phyloP scores from a whole-genome alignment of 2,329 filamentous ascomycete species.

The Thielaviopsis punctulata region DNA sequence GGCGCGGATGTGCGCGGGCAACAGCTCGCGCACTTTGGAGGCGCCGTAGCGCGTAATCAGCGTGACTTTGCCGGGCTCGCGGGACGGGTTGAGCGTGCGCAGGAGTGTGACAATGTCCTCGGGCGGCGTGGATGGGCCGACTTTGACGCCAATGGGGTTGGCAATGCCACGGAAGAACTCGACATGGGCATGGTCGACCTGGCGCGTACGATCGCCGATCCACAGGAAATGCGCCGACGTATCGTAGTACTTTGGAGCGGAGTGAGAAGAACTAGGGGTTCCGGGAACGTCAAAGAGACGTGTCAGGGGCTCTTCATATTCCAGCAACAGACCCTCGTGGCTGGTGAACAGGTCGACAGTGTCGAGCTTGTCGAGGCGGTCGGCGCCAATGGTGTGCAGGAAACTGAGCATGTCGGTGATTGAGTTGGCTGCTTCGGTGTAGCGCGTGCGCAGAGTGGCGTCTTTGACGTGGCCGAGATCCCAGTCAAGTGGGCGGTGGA shows the following conservation, averaged over 20 bases:
- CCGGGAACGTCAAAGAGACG: constrained; percentile 51
- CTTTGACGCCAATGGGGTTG: constrained; percentile 93
- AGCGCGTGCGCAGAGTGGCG: constrained; percentile 66
- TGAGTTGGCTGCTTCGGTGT: constrained; percentile 65
- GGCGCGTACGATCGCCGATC: constrained; percentile 92
- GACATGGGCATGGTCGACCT: constrained; percentile 83
- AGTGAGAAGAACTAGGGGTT: constrained; percentile 26
- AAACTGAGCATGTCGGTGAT: constrained; percentile 86
- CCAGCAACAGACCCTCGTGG: constrained; percentile 82
- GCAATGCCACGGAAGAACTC: constrained; percentile 94
- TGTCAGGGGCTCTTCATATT: constrained; percentile 84
- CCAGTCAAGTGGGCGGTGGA: constrained; percentile 91
- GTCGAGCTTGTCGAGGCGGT: constrained; percentile 66
- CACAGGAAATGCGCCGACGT: constrained; percentile 95
- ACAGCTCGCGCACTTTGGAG: constrained; percentile 52
- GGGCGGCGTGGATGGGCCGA: constrained; percentile 68
- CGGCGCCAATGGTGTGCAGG: constrained; percentile 83
- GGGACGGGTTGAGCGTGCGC: constrained; percentile 64
- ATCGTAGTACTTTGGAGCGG: constrained; percentile 45
- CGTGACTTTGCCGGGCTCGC: constrained; percentile 82
- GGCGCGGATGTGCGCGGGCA: constrained; percentile 74
- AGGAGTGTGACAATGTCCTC: constrained; percentile 64
- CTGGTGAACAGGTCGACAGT: constrained; percentile 92
- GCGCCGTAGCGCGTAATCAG: constrained; percentile 92
- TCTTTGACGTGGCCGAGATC: constrained; percentile 80